Evolutionary conservation across 1,284 basidiomycete genomes (phyloP).

Genomic region (Peniophora sp.): DNA sequence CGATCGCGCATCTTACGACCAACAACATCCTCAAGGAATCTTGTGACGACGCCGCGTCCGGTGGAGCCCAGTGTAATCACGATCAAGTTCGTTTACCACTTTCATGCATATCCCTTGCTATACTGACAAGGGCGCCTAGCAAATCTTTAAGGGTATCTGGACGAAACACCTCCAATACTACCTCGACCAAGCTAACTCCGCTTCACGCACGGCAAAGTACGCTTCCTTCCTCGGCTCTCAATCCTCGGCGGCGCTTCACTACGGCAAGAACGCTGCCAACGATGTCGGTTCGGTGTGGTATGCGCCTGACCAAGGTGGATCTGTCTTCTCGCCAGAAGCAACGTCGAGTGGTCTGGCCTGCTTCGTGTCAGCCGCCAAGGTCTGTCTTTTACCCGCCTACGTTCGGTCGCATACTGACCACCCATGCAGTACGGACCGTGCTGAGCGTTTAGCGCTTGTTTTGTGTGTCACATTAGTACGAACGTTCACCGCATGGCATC

Average conservation of each 20-base stretch:
- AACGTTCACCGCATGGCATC: no score
- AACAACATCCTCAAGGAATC: constrained; percentile 40
- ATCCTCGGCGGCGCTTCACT: constrained; percentile 17
- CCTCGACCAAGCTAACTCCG: constrained; percentile 20
- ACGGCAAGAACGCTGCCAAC: constrained; percentile 32
- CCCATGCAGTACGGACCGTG: no score
- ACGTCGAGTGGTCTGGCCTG: constrained; percentile 31
- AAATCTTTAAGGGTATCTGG: constrained; percentile 37
- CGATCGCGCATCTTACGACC: constrained; percentile 29
- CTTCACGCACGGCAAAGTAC: constrained; percentile 20
- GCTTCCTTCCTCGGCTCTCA: constrained; percentile 19
- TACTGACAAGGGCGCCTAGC: constrained; percentile 15
- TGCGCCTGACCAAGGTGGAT: constrained; percentile 26
- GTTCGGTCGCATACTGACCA: no score
- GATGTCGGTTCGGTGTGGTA: constrained; percentile 40
- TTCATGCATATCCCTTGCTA: background rate
- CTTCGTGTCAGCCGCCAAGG: constrained; percentile 30
- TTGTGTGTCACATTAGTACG: no score
- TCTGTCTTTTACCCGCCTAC: no score
- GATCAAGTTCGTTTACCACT: constrained; percentile 31
- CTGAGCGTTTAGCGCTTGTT: no score
- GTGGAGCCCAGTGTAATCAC: constrained; percentile 28
- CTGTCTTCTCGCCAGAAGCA: constrained; percentile 31
- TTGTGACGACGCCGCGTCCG: constrained; percentile 34
- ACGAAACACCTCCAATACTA: constrained; percentile 24